Evolutionary conservation across 2,329 filamentous ascomycete species (phyloP).

Genomic region (Sporothrix variecibatus): DNA sequence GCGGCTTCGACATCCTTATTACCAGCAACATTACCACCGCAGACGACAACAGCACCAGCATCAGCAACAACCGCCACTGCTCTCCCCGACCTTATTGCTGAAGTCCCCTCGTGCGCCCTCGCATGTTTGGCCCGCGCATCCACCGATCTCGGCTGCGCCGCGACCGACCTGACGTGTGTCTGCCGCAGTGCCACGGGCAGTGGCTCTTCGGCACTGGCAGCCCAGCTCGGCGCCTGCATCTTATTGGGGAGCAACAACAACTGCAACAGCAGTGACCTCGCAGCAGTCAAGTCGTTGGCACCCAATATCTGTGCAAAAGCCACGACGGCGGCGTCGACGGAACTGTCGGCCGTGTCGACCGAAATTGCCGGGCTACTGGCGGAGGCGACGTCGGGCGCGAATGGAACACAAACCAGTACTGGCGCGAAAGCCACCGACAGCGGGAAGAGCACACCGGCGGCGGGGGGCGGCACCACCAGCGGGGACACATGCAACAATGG

Average conservation of each 20-base stretch:
- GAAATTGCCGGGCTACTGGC: constrained; percentile 24
- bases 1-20: not conserved
- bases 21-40: not conserved
- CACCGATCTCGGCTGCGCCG: constrained; percentile 30
- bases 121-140: constrained; percentile 33
- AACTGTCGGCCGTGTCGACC: constrained; percentile 25
- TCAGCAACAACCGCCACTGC: constrained; percentile 15
- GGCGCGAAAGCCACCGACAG: not conserved
- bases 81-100: constrained; percentile 32
- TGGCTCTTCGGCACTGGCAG: constrained; percentile 23
- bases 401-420: not conserved
- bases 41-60: not conserved
- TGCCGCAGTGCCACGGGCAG: constrained; percentile 28
- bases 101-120: constrained; percentile 35
- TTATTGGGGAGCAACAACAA: constrained; percentile 23
- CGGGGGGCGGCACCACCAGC: constrained; percentile 21
- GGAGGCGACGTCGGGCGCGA: not conserved
- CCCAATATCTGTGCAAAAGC: constrained; percentile 29
- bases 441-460: constrained; percentile 4
- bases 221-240: constrained; percentile 31
- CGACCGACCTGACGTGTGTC: constrained; percentile 35
- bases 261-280: constrained; percentile 15
- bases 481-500: constrained; percentile 22
- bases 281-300: constrained; percentile 24
- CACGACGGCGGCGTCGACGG: constrained; percentile 20